Evolutionary conservation across 2,329 filamentous ascomycete species (phyloP), one percentile per base, ranked within the genome.

Genomic region (Diaporthe sp.): DNA sequence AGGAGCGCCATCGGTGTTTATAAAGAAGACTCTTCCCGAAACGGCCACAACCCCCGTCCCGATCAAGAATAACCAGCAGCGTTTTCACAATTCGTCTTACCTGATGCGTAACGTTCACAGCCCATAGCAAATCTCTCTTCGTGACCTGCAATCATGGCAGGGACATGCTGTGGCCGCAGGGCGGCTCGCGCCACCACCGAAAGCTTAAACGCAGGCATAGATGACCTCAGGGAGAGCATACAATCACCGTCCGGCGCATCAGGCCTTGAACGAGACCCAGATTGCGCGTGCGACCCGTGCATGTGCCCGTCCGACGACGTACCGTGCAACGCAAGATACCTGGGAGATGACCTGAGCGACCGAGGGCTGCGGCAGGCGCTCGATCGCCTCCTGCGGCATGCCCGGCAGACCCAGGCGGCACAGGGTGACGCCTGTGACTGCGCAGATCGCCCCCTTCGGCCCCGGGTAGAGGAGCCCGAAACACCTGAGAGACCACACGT

Each of bases 261-360:
- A n/a, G 31, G 3, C 9, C 57, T 37, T 9, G 57, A n/a, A 39
- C 31, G 34, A 37, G 34, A 39, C 4, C 31, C 57, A 13, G 13
- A 37, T n/a, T 60, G 57, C 22, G 57, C 15, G 12, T 60, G 57
- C 57, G 57, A 60, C 34, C 57, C 57, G 17, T 60, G 57, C 34
- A 39, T 60, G 34, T 60, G 34, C 34, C 57, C 34, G 34, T 60
- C 34, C 4, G 57, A 60, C 22, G 31, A 37, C 57, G 57, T 60
- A 13, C 57, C 57, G 31, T 39, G 57, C 34, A 39, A 39, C 57
- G 25, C 34, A 3, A 39, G 34, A n/a, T n/a, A 39, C n/a, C 31
- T 39, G 4, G 57, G 31, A 60, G 22, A 62, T 17, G 25, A 62
- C 60, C 2, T 46, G 39, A 46, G 22, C 60, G 8, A 62, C 4